A percentile compares a stretch with the other conserved stretches of the same genome.
Evolutionary conservation across 805 yeast species (phyloP).

Genomic region (Suhomyces canberraensis): DNA sequence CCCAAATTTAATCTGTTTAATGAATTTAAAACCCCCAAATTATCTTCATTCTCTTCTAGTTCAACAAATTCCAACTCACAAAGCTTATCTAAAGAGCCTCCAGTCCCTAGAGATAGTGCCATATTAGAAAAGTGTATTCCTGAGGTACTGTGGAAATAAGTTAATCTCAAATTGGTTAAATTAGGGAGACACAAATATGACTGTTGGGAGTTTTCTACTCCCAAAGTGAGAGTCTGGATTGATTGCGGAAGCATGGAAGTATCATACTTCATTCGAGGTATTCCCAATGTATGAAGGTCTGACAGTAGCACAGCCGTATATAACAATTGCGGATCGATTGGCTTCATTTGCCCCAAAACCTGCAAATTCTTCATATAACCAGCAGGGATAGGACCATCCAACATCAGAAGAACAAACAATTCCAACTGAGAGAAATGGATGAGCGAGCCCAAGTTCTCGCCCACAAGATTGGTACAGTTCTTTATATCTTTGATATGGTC

Average conservation of each 20-base stretch:
- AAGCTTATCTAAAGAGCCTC: conserved; percentile 5
- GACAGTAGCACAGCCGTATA: background rate
- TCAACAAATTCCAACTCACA: conserved; percentile 16
- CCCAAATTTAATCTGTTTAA: conserved; percentile 3
- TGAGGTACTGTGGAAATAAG: conserved; percentile 6
- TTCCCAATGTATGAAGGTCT: conserved; percentile 3
- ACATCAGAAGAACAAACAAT: conserved; percentile 12
- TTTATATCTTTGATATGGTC: conserved; percentile 4
- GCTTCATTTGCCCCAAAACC: too few relatives aligned
- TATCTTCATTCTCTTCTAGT: conserved; percentile 9
- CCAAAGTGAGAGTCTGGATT: conserved; percentile 1
- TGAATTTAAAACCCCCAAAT: conserved; percentile 15
- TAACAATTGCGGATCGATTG: background rate
- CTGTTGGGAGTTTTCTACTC: background rate
- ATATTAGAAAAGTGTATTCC: conserved; percentile 2
- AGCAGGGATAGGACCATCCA: conserved; percentile 11
- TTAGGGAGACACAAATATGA: conserved; percentile 6
- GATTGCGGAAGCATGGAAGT: background rate
- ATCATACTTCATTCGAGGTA: background rate
- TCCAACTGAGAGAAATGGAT: conserved; percentile 11
- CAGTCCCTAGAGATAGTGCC: conserved; percentile 7
- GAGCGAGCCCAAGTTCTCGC: conserved; percentile 18
- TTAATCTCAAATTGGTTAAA: conserved; percentile 12
- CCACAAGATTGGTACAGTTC: conserved; percentile 9
- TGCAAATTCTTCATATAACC: conserved; percentile 8